Evolutionary conservation across 1,139 yeast species (phyloP), one percentile per base, ranked within the genome.

Genomic region (Geotrichum carabidarum): DNA sequence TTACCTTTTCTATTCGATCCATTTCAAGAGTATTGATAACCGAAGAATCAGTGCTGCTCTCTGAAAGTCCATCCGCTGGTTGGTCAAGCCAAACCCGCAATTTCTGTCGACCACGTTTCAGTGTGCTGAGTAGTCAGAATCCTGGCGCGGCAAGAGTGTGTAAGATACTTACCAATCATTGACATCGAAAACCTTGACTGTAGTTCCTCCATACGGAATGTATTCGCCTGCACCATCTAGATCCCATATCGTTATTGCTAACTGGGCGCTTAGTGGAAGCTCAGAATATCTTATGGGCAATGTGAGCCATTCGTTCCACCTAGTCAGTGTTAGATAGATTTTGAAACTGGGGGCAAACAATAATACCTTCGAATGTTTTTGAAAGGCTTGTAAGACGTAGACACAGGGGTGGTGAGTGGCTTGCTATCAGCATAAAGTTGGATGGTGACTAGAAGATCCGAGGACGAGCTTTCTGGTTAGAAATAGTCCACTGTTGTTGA

Each of bases 241-340:
- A 63, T 85, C 95, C 80, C 81, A 85, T 11, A 85, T 65, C n/a
- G 79, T 75, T 41, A 93, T 75, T 56, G 79, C 78, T 34, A 91
- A 68, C 60, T 77, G 79, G 2, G 93, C 70, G 45, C 80, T 79
- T 34, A 81, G 66, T 4, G 89, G 83, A 15, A 93, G 68, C 62
- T 89, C 94, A 55, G 80, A 78, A 62, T 86, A 82, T 57, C 77
- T 76, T 6, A 90, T 78, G 0, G 97, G 93, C 49, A 93, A 69
- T 48, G 79, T 76, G 34, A 89, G 69, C 83, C 86, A 82, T 60
- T 81, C 81, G 58, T 80, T 75, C 83, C 84, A 81, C 48, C 56
- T 51, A 47, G 9, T 27, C 15, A n/a, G 15, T 17, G 40, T 37
- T 37, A 37, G 40, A 37, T 11, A 7, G 15, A 8, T 11, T 2